These are phyloP conservation scores for Penicillium palitans DNA, from an alignment of 2,329 filamentous ascomycete genomes.

Conservation along the genomic window DNA sequence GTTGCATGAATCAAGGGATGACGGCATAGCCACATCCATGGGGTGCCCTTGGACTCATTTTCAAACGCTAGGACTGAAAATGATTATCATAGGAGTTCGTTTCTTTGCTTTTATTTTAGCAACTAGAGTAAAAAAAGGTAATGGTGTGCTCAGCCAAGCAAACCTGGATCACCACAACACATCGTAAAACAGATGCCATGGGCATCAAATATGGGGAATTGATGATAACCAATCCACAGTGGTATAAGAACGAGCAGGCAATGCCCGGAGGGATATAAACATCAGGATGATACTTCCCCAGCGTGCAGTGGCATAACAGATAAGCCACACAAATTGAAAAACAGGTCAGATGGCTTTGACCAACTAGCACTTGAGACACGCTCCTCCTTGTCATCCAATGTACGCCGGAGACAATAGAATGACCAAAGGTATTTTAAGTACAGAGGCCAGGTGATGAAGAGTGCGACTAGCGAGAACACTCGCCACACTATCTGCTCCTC, in stretches of 20 bases:
- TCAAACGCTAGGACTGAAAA: no score
- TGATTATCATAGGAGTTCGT: background rate
- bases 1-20: conserved; percentile 3
- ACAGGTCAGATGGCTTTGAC: background rate
- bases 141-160: background rate
- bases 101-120: background rate
- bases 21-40: background rate
- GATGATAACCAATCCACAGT: conserved; percentile 12
- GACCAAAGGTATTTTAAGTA: background rate
- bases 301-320: background rate
- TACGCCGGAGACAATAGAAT: background rate
- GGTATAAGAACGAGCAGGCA: conserved; percentile 11
- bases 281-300: conserved; percentile 12
- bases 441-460: background rate
- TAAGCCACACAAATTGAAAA: background rate
- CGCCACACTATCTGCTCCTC: conserved; percentile 3
- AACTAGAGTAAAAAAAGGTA: no score
- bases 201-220: conserved; percentile 11
- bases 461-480: conserved; percentile 6
- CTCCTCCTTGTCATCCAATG: background rate
- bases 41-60: background rate
- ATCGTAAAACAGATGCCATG: background rate
- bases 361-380: background rate
- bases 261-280: conserved; percentile 13
- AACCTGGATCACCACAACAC: background rate